A percentile compares a stretch with the other conserved stretches of the same genome.
These are phyloP conservation scores for Aspergillus ochraceus DNA, from an alignment of 2,329 filamentous ascomycete genomes.

Conservation along the genomic window DNA sequence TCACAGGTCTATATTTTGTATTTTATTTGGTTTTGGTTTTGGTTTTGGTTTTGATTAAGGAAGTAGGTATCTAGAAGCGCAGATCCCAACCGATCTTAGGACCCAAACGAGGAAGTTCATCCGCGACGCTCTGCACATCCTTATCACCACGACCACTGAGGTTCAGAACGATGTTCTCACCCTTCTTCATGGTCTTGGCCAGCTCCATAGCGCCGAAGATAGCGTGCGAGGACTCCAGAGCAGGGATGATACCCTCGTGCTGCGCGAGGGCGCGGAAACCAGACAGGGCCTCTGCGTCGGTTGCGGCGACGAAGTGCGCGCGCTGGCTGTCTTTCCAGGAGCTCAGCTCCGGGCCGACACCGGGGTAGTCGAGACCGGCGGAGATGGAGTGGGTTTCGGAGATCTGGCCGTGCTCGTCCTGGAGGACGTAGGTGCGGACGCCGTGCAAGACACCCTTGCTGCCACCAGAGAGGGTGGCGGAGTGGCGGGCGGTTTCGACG, in stretches of 20 bases:
- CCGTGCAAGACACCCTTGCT: constrained; percentile 93
- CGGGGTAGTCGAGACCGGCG: constrained; percentile 94
- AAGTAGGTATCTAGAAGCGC: constrained; percentile 46
- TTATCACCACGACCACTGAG: constrained; percentile 93
- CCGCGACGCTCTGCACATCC: constrained; percentile 96
- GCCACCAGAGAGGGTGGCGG: constrained; percentile 82
- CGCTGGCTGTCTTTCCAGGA: constrained; percentile 89
- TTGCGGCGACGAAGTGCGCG: constrained; percentile 86
- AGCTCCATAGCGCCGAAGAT: constrained; percentile 86
- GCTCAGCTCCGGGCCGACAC: constrained; percentile 88
- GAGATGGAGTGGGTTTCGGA: constrained; percentile 94
- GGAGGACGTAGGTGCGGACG: constrained; percentile 91
- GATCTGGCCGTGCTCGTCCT: constrained; percentile 91
- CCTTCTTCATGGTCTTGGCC: constrained; percentile 88
- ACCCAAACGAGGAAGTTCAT: constrained; percentile 84
- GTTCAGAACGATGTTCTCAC: constrained; percentile 89
- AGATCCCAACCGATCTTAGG: constrained; percentile 79
- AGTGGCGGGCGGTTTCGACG: constrained; percentile 79
- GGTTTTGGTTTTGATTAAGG: not conserved
- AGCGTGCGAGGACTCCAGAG: constrained; percentile 89
- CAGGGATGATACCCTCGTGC: constrained; percentile 94
- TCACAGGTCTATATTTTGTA: too few species aligned
- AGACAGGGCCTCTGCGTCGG: constrained; percentile 83
- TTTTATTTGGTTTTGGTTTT: too few species aligned
- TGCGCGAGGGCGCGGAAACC: constrained; percentile 84